phyloP scores from a whole-genome alignment of 345 rosid genomes.

The Citrus sp. region DNA sequence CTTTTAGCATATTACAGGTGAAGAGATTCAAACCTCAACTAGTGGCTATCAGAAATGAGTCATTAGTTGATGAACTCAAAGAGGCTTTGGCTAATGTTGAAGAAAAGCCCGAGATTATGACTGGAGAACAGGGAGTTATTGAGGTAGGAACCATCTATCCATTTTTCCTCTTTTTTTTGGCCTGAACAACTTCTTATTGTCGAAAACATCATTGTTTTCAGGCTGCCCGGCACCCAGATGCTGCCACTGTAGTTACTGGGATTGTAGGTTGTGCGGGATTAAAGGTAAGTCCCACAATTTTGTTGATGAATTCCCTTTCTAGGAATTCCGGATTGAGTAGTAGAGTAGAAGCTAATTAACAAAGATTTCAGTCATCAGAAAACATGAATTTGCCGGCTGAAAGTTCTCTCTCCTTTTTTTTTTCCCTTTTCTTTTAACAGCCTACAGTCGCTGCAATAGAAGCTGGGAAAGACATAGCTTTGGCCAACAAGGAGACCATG shows the following conservation, averaged over 20 bases:
- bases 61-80: conserved; percentile 64
- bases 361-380: not conserved
- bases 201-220: conserved; percentile 25
- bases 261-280: conserved; percentile 98
- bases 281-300: conserved; percentile 37
- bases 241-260: conserved; percentile 87
- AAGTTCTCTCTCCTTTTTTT: not conserved
- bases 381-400: conserved; percentile 8
- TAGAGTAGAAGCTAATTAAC: not conserved
- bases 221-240: conserved; percentile 96
- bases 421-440: conserved; percentile 21
- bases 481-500: conserved; percentile 97
- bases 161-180: conserved; percentile 8
- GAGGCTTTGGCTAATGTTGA: conserved; percentile 84
- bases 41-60: conserved; percentile 77
- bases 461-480: conserved; percentile 90
- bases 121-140: conserved; percentile 86
- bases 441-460: conserved; percentile 98
- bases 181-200: not conserved
- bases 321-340: not conserved
- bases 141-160: conserved; percentile 48
- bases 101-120: conserved; percentile 79
- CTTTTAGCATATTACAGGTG: conserved; percentile 47
- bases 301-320: conserved; percentile 4
- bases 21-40: conserved; percentile 80